A percentile compares a stretch with the other conserved stretches of the same genome.
Conservation (phyloP, 805 yeast species). For the Pichia cabralensis region DNA sequence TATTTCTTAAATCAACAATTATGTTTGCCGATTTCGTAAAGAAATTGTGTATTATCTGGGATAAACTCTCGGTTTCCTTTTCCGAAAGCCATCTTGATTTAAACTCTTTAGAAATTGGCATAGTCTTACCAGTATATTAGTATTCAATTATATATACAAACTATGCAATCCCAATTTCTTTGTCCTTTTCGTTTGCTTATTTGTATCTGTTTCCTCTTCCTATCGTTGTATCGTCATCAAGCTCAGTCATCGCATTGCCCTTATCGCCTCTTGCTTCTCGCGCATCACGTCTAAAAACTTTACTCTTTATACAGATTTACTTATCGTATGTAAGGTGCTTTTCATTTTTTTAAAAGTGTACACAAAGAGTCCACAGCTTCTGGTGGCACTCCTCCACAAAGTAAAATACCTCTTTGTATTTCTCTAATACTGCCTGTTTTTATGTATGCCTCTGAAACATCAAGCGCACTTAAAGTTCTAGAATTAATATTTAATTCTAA, state of each 20-base stretch:
- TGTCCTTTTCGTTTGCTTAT: no score
- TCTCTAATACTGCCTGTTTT: conserved; percentile 39
- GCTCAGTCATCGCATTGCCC: no score
- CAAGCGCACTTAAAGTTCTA: conserved; percentile 39
- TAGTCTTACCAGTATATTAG: no score
- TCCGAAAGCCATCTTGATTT: conserved; percentile 19
- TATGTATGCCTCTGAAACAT: conserved; percentile 43
- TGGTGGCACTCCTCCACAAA: conserved; percentile 24
- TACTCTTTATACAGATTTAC: background rate
- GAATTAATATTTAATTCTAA: conserved; percentile 45
- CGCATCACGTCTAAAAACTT: no score
- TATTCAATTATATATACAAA: no score
- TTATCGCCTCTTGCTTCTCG: no score
- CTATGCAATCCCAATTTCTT: no score
- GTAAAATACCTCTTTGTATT: conserved; percentile 58
- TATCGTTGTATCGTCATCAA: no score
- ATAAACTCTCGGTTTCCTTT: conserved; percentile 24
- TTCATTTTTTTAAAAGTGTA: no score
- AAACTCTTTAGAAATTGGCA: no score
- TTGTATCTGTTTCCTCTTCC: no score
- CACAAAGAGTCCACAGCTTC: background rate
- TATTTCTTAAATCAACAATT: conserved; percentile 27
- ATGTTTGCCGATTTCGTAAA: conserved; percentile 54
- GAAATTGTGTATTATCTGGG: conserved; percentile 40
- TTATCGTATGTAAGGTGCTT: no score